Conservation (phyloP, 257 asterid species). For the Nyctanthes arbortristis region DNA sequence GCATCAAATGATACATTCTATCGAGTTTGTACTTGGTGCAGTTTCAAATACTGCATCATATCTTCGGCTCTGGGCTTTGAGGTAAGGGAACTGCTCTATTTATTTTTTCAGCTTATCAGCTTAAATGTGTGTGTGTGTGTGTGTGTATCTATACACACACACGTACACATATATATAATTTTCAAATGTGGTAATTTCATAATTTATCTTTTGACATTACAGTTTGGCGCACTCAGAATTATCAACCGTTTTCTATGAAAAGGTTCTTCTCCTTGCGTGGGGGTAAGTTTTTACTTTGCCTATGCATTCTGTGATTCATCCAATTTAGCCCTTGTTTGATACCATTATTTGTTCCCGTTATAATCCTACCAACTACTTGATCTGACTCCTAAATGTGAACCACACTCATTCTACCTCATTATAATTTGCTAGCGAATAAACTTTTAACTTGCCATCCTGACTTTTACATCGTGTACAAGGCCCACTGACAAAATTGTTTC, state of each 20-base stretch:
- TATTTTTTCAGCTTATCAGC: constrained; percentile 9
- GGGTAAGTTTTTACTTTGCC: constrained; percentile 54
- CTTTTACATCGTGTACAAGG: neutral
- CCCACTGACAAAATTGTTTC: neutral
- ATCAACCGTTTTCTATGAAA: constrained; percentile 92
- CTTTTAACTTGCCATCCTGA: neutral
- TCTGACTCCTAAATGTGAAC: too few species aligned
- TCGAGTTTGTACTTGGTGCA: constrained; percentile 94
- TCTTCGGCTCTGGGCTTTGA: constrained; percentile 94
- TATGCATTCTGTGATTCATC: neutral
- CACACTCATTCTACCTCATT: too few species aligned
- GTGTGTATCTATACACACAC: too few species aligned
- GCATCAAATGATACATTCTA: constrained; percentile 95
- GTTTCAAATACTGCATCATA: constrained; percentile 96
- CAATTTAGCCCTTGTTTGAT: too few species aligned
- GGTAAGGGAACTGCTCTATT: constrained; percentile 41
- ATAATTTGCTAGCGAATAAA: too few species aligned
- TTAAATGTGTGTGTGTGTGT: too few species aligned
- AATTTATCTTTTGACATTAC: constrained; percentile 28
- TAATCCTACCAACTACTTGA: too few species aligned
- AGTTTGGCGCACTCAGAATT: constrained; percentile 95
- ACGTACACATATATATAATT: constrained; percentile 19
- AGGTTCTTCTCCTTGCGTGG: constrained; percentile 87
- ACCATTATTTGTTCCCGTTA: too few species aligned
- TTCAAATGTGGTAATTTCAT: constrained; percentile 20